Conservation (phyloP, 1,284 basidiomycete genomes). For the Farysia itapuensis region DNA sequence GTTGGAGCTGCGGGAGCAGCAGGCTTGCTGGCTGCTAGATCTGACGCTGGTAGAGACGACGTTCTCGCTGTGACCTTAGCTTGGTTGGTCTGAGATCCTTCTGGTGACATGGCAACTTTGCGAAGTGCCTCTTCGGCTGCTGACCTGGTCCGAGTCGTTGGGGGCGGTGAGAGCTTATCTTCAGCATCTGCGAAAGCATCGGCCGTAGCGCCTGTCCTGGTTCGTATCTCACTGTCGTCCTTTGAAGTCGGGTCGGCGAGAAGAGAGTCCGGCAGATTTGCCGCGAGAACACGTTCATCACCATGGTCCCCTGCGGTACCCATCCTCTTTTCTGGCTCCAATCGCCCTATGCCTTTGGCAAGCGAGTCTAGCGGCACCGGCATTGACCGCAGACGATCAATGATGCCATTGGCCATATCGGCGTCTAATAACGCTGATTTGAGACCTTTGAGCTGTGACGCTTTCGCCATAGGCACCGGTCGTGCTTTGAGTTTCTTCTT, state of each 20-base stretch:
- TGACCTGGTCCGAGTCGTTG: conserved; percentile 10
- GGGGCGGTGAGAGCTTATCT: background rate
- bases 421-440: conserved; percentile 47
- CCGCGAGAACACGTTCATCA: conserved; percentile 23
- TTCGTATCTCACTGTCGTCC: conserved; percentile 33
- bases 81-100: conserved; percentile 3
- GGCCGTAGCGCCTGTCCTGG: conserved; percentile 3
- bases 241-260: conserved; percentile 5
- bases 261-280: conserved; percentile 9
- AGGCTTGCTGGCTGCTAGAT: background rate
- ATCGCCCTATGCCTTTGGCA: conserved; percentile 10
- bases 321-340: conserved; percentile 12
- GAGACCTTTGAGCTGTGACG: conserved; percentile 39
- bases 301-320: conserved; percentile 37
- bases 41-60: conserved; percentile 8
- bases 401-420: conserved; percentile 46
- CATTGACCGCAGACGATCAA: conserved; percentile 45
- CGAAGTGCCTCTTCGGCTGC: conserved; percentile 37
- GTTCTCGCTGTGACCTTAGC: conserved; percentile 15
- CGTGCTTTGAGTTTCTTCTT: conserved; percentile 21
- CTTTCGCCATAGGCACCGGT: conserved; percentile 15
- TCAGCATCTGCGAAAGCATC: background rate
- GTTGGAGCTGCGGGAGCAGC: background rate
- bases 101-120: conserved; percentile 15
- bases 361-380: conserved; percentile 25